These are phyloP conservation scores for Vachellia collinsii DNA, from an alignment of 306 rosid genomes.

Conservation along the genomic window DNA sequence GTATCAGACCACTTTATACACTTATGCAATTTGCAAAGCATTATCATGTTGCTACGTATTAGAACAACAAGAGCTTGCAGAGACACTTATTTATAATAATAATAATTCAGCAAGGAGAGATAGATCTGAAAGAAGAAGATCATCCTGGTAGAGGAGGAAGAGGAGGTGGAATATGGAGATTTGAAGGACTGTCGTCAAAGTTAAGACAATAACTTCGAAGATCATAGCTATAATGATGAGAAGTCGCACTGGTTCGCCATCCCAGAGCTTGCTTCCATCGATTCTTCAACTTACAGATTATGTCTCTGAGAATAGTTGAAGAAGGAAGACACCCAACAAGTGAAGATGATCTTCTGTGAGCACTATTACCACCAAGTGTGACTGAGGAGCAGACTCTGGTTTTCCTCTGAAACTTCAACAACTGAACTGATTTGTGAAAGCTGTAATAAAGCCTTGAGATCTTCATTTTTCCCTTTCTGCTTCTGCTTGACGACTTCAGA, in stretches of 20 bases:
- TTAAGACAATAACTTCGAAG: constrained; percentile 81
- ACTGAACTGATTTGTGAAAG: constrained; percentile 45
- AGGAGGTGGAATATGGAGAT: constrained; percentile 38
- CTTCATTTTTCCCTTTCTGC: constrained; percentile 48
- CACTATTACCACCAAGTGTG: constrained; percentile 50
- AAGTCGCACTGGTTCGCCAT: constrained; percentile 37
- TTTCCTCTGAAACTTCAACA: constrained; percentile 54
- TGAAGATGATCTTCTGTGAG: constrained; percentile 32
- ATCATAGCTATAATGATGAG: constrained; percentile 65
- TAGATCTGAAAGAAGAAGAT: not conserved
- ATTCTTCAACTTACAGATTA: constrained; percentile 58
- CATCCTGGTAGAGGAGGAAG: constrained; percentile 35
- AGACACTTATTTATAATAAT: constrained; percentile 25
- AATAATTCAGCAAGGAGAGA: not conserved
- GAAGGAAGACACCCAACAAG: constrained; percentile 40
- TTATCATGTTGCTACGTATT: not conserved
- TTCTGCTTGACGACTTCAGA: constrained; percentile 17
- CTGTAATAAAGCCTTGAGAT: constrained; percentile 42
- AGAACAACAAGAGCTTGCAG: constrained; percentile 22
- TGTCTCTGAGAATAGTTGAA: constrained; percentile 45
- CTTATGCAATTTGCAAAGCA: constrained; percentile 20
- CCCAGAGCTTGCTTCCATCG: constrained; percentile 61
- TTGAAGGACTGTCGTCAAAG: constrained; percentile 69
- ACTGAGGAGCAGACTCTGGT: constrained; percentile 49
- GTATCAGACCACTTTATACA: constrained; percentile 39